Conservation (phyloP, 2,329 filamentous ascomycete genomes). For the Colletotrichum sp. region DNA sequence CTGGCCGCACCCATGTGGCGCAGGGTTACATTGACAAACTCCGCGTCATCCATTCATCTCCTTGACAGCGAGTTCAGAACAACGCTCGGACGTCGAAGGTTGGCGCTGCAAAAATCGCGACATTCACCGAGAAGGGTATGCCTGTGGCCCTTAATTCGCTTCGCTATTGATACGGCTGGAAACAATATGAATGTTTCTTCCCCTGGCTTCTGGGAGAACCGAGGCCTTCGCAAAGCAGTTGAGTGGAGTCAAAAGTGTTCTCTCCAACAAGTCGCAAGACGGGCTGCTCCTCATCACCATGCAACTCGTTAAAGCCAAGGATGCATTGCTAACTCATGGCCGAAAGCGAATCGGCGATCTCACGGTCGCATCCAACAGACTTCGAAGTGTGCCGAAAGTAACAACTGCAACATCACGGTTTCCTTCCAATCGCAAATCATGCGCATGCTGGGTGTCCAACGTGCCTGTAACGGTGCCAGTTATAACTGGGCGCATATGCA, state of each 20-base stretch:
- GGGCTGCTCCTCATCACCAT: neutral
- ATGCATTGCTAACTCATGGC: neutral
- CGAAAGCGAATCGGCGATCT: neutral
- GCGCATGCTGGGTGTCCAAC: neutral
- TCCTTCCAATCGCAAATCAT: neutral
- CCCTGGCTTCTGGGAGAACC: neutral
- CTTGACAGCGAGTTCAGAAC: neutral
- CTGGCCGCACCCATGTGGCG: neutral
- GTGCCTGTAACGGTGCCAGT: neutral
- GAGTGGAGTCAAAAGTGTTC: neutral
- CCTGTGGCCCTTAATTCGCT: neutral
- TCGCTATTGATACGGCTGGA: neutral
- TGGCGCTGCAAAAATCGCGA: neutral
- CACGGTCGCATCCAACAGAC: neutral
- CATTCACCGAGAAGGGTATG: neutral
- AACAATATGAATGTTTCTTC: neutral
- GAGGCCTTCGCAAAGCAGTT: neutral
- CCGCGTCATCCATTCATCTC: conserved; percentile 11
- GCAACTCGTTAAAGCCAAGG: neutral
- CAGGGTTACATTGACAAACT: conserved; percentile 2
- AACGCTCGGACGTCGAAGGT: neutral
- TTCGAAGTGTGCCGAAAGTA: neutral
- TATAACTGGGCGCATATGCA: neutral
- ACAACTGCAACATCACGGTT: neutral
- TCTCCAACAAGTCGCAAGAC: neutral